A percentile compares a stretch with the other conserved stretches of the same genome.
These are phyloP conservation scores for Ophiocordyceps polyrhachis-furcata DNA, from an alignment of 2,329 filamentous ascomycete genomes.

Conservation along the genomic window DNA sequence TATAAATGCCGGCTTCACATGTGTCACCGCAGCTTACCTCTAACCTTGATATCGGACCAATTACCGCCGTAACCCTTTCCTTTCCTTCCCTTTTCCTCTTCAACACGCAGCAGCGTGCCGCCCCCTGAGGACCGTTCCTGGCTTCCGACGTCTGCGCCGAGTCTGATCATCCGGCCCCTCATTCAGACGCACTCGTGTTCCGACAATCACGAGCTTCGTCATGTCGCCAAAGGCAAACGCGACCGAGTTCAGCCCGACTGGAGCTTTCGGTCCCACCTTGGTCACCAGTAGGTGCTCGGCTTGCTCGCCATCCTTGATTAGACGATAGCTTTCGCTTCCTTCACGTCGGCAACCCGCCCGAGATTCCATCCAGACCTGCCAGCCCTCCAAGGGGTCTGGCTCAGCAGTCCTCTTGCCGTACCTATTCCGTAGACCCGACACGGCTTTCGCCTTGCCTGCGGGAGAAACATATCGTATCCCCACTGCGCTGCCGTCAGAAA, in stretches of 20 bases:
- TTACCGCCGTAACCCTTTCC: not conserved
- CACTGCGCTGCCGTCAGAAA: slow-evolving; percentile 40
- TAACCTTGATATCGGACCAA: not conserved
- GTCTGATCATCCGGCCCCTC: slow-evolving; percentile 13
- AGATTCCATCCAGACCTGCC: slow-evolving; percentile 37
- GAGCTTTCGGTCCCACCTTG: slow-evolving; percentile 43
- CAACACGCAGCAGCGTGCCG: not conserved
- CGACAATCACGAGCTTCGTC: slow-evolving; percentile 51
- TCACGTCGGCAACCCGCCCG: slow-evolving; percentile 24
- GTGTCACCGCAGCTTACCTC: not conserved
- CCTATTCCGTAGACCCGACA: slow-evolving; percentile 11
- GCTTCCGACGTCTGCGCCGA: slow-evolving; percentile 20
- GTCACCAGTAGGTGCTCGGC: slow-evolving; percentile 43
- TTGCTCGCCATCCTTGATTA: slow-evolving; percentile 21
- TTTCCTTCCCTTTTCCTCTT: not conserved
- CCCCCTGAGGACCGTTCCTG: slow-evolving; percentile 7
- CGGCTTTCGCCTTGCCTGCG: slow-evolving; percentile 4
- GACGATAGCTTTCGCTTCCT: slow-evolving; percentile 24
- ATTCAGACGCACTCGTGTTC: slow-evolving; percentile 43
- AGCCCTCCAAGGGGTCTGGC: slow-evolving; percentile 16
- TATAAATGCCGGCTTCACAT: no score
- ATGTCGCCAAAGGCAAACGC: slow-evolving; percentile 55
- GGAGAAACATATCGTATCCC: slow-evolving; percentile 35
- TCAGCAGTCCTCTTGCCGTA: slow-evolving; percentile 8
- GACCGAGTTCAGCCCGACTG: slow-evolving; percentile 43